A percentile compares a stretch with the other conserved stretches of the same genome.
These are phyloP conservation scores for Plenodomus biglobosus DNA, from an alignment of 2,329 filamentous ascomycete genomes.

Conservation along the genomic window DNA sequence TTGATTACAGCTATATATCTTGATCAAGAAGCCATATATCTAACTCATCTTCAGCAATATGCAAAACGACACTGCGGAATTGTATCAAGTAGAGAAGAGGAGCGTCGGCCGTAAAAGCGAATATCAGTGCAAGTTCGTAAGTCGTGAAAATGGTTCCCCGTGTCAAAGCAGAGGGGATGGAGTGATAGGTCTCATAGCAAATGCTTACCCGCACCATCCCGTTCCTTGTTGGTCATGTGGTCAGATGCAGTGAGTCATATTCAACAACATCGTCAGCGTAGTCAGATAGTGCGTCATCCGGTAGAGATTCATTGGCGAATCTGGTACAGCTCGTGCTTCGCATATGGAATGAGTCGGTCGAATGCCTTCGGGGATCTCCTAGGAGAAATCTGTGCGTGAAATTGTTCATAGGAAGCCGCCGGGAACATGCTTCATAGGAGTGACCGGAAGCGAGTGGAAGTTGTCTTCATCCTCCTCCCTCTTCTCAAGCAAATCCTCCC, in stretches of 20 bases:
- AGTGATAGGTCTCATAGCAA: background rate
- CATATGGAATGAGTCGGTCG: background rate
- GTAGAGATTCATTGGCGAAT: background rate
- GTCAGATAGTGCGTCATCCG: background rate
- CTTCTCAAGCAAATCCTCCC: slow-evolving; percentile 17
- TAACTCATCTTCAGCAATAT: background rate
- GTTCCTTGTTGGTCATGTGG: background rate
- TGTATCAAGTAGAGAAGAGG: background rate
- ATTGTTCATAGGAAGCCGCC: slow-evolving; percentile 30
- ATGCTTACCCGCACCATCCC: background rate
- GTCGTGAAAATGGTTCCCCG: slow-evolving; percentile 8
- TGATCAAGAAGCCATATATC: background rate
- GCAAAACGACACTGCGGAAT: background rate
- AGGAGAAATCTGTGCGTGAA: background rate
- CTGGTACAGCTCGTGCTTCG: background rate
- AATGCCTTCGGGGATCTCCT: background rate
- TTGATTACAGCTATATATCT: background rate
- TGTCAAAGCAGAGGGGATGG: background rate
- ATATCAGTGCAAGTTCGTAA: slow-evolving; percentile 18
- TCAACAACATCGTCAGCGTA: background rate
- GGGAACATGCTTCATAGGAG: slow-evolving; percentile 36
- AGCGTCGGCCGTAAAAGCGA: slow-evolving; percentile 3
- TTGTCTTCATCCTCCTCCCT: slow-evolving; percentile 41
- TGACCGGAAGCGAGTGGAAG: slow-evolving; percentile 47
- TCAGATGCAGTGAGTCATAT: too few relatives aligned